Percentiles rank a stretch among this genome's conserved stretches.
These are phyloP conservation scores for Penicillium alfredii DNA, from an alignment of 495 filamentous ascomycete genomes.

Conservation along the genomic window DNA sequence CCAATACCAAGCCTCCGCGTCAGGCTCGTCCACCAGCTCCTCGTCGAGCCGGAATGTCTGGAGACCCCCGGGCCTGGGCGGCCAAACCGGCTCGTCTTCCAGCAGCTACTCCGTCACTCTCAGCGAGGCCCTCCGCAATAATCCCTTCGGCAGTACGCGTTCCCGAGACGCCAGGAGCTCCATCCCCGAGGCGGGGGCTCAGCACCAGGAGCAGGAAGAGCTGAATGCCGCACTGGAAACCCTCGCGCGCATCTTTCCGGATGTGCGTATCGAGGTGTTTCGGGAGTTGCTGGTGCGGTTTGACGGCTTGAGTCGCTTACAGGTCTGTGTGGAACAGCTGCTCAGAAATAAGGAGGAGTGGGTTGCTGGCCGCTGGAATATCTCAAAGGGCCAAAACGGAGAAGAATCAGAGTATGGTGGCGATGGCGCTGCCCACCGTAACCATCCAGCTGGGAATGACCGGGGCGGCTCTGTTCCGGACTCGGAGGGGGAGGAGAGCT, in stretches of 20 bases:
- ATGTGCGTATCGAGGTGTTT: slow-evolving; percentile 86
- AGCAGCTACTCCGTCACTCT: slow-evolving; percentile 32
- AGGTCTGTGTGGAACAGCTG: slow-evolving; percentile 79
- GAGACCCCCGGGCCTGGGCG: slow-evolving; percentile 8
- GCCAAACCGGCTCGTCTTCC: slow-evolving; percentile 7
- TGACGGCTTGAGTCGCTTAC: slow-evolving; percentile 73
- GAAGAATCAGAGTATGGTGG: slow-evolving; percentile 2
- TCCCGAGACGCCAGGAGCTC: slow-evolving; percentile 23
- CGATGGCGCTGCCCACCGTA: slow-evolving; percentile 13
- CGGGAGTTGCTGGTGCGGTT: slow-evolving; percentile 79
- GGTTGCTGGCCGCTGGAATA: slow-evolving; percentile 68
- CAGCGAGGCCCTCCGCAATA: slow-evolving; percentile 38
- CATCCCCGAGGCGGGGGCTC: slow-evolving; percentile 22
- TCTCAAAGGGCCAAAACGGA: slow-evolving; percentile 28
- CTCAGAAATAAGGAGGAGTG: slow-evolving; percentile 69
- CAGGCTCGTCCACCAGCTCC: slow-evolving; percentile 16
- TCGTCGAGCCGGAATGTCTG: slow-evolving; percentile 15
- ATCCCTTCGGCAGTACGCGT: slow-evolving; percentile 38
- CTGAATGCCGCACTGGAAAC: slow-evolving; percentile 69
- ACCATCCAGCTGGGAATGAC: no score
- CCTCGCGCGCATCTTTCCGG: slow-evolving; percentile 75
- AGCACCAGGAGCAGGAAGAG: slow-evolving; percentile 48
- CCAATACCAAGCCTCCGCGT: slow-evolving; percentile 13
- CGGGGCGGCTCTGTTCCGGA: slow-evolving; percentile 2
- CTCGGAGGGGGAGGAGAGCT: slow-evolving; percentile 12